Conservation (phyloP, 805 yeast species). For the Suhomyces canberraensis region DNA sequence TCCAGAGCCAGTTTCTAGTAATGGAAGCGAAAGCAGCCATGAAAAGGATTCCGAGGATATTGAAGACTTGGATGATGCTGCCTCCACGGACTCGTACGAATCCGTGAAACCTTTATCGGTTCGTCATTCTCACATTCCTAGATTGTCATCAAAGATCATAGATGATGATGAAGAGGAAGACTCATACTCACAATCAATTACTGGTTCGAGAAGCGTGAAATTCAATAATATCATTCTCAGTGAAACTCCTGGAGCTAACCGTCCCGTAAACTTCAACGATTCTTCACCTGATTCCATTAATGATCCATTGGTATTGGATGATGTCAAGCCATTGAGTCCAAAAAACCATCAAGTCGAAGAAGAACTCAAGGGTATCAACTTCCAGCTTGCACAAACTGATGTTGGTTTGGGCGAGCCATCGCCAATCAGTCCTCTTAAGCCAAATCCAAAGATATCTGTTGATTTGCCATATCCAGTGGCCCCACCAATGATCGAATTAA, state of each 20-base stretch:
- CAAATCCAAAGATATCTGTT: not conserved
- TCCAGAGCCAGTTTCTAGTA: not conserved
- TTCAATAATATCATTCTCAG: not conserved
- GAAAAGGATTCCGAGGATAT: not conserved
- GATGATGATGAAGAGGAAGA: not conserved
- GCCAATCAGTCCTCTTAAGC: not conserved
- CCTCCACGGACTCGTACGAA: conserved; percentile 14
- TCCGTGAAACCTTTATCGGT: conserved; percentile 20
- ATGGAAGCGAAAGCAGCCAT: not conserved
- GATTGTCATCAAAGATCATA: not conserved
- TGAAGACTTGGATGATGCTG: conserved; percentile 9
- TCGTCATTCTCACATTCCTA: conserved; percentile 10
- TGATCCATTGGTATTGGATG: conserved; percentile 2
- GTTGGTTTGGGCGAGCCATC: not conserved
- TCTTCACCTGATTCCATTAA: not conserved
- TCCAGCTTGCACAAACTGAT: conserved; percentile 9
- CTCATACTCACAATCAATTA: not conserved
- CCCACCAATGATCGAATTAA: not conserved
- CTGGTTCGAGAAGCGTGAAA: not conserved
- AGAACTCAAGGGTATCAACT: conserved; percentile 30
- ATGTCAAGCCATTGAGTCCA: conserved; percentile 32
- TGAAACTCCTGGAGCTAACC: not conserved
- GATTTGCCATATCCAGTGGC: conserved; percentile 1
- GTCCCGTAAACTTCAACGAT: conserved; percentile 1
- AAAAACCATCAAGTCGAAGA: conserved; percentile 30